Base-by-base conservation (phyloP, 441 rosid species). In the Adansonia grandidieri region DNA sequence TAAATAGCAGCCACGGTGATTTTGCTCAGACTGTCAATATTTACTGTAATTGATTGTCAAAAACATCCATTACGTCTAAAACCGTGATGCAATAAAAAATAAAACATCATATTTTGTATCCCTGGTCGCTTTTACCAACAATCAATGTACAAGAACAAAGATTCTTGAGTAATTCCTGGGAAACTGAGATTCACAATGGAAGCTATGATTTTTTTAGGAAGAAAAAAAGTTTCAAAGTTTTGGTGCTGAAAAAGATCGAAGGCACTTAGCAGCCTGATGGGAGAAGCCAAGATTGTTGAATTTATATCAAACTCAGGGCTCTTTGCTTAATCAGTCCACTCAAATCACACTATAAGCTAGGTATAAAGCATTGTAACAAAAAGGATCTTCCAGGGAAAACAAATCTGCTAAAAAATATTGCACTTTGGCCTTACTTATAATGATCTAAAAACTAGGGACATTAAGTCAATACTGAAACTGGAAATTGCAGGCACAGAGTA, bases 121-220 rank as follows among this genome's bases (percentile, higher is more conserved):
- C 44, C 44, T 40, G 6, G 44, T 5, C 6, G 44, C 6, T 40
- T 40, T 40, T 40, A 5, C 44, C 5, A 40, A 40, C 6, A 40
- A 40, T 2, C 53, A 56, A 40, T 42, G 5, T 32, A 32, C 37
- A 32, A 32, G 4, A 13, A 37, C 9, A 48, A 69, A 48, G 42
- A 19, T 1, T 19, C 32, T 48, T 51, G 53, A 22, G 5, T 37
- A 15, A 19, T 17, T 56, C 53, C 10, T 42, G 4, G 42, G 77
- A 58, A 73, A 73, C 53, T 60, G 48, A 72, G 15, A 72, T 53
- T 72, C 2, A 37, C n/a, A 22, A 19, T 10, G 15, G 22, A 71
- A 51, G 32, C 44, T 48, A 19, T 9, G 28, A 6, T 45, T 24
- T 62, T 2, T 5, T 5, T 32, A 32, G 37, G 37, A 32, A 13